These are phyloP conservation scores for Rhododendron mucronatum DNA, from an alignment of 148 eudicot genomes.

Conservation along the genomic window DNA sequence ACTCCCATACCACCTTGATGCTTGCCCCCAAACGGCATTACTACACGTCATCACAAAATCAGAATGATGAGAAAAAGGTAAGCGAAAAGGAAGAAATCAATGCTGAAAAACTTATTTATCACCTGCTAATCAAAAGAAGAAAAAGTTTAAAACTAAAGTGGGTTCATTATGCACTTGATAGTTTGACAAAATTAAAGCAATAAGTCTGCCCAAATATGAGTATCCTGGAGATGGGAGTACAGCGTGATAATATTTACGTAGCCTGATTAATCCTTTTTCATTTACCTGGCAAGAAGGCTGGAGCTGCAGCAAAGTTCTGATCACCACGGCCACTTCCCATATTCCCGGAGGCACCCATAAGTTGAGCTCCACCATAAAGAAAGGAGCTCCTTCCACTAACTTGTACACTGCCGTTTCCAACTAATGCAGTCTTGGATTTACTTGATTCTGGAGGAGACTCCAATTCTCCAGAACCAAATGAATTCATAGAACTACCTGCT, in stretches of 20 bases:
- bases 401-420: slow-evolving; percentile 52
- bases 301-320: slow-evolving; percentile 53
- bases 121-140: background rate
- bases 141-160: background rate
- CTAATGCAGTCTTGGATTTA: slow-evolving; percentile 46
- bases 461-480: slow-evolving; percentile 38
- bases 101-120: background rate
- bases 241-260: background rate
- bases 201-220: background rate
- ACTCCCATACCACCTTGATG: slow-evolving; percentile 86
- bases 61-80: background rate
- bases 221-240: background rate
- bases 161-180: background rate
- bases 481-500: slow-evolving; percentile 35
- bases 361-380: slow-evolving; percentile 66
- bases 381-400: slow-evolving; percentile 65
- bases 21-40: slow-evolving; percentile 88
- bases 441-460: slow-evolving; percentile 34
- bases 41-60: slow-evolving; percentile 31
- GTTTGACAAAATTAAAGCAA: background rate
- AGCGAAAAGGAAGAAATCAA: background rate
- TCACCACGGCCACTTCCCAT: slow-evolving; percentile 63
- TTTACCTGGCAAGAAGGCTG: slow-evolving; percentile 77
- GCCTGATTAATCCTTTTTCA: background rate
- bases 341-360: slow-evolving; percentile 54